These are phyloP conservation scores for Kazachstania africana DNA, from an alignment of 805 yeast genomes.

Conservation along the genomic window DNA sequence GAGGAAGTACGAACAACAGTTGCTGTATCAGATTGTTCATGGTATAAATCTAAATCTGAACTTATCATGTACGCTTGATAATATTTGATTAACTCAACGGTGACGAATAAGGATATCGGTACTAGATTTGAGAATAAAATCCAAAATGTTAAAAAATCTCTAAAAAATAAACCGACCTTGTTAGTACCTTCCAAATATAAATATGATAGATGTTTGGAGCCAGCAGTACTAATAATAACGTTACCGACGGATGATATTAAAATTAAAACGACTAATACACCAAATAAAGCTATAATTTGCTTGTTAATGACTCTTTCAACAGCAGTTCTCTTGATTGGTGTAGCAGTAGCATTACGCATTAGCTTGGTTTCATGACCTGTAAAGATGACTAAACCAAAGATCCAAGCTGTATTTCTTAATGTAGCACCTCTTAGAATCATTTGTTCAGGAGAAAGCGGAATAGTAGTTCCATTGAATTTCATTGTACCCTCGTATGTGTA, in stretches of 20 bases:
- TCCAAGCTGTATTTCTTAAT: constrained; percentile 87
- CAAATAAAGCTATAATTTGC: constrained; percentile 82
- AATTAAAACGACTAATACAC: constrained; percentile 62
- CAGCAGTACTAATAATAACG: constrained; percentile 53
- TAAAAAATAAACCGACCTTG: constrained; percentile 62
- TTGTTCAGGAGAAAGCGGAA: constrained; percentile 84
- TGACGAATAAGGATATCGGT: constrained; percentile 94
- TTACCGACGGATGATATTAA: constrained; percentile 82
- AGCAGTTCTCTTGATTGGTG: constrained; percentile 94
- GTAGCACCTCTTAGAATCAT: constrained; percentile 91
- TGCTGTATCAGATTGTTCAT: constrained; percentile 81
- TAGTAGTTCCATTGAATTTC: constrained; percentile 40
- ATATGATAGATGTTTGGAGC: constrained; percentile 43
- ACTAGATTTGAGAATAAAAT: constrained; percentile 90
- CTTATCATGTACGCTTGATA: constrained; percentile 91
- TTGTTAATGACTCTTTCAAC: constrained; percentile 90
- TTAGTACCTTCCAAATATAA: constrained; percentile 57
- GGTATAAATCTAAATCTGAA: constrained; percentile 88
- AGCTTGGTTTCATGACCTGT: constrained; percentile 98
- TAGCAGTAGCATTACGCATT: constrained; percentile 97
- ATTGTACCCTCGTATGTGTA: constrained; percentile 90
- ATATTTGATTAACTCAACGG: constrained; percentile 90
- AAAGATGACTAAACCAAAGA: constrained; percentile 84
- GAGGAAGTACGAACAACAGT: constrained; percentile 92
- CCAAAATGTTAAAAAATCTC: constrained; percentile 89